A percentile compares a stretch with the other conserved stretches of the same genome.
Evolutionary conservation across 2,329 filamentous ascomycete species (phyloP).

Genomic region (Alternaria infectoria): DNA sequence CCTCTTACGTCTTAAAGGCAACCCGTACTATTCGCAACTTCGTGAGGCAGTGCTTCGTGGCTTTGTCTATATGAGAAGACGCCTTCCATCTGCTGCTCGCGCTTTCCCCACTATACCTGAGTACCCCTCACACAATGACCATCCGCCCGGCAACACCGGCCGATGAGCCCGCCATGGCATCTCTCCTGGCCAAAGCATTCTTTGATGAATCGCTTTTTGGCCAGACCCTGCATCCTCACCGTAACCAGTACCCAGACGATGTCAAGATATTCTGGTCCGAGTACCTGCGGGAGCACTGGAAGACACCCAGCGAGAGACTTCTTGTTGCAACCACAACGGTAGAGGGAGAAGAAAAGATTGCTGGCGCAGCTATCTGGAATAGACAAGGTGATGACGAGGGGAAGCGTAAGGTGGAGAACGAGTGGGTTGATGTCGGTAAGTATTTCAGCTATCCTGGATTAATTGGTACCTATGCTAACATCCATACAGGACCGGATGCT

Average conservation of each 20-base stretch:
- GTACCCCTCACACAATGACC: constrained; percentile 14
- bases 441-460: neutral
- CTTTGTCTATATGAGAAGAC: neutral
- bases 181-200: constrained; percentile 30
- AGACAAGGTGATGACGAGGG: constrained; percentile 27
- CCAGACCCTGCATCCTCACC: constrained; percentile 34
- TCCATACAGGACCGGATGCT: neutral
- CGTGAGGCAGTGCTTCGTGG: neutral
- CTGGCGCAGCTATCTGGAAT: constrained; percentile 29
- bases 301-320: constrained; percentile 12
- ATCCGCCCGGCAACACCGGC: constrained; percentile 22
- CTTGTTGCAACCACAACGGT: constrained; percentile 16
- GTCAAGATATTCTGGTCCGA: constrained; percentile 33
- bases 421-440: constrained; percentile 23
- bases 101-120: neutral
- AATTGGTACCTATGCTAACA: neutral
- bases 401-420: constrained; percentile 13
- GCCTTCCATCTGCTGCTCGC: neutral
- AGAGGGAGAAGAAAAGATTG: constrained; percentile 17
- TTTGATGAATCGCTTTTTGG: constrained; percentile 42
- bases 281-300: constrained; percentile 20
- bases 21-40: neutral
- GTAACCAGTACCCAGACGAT: constrained; percentile 32
- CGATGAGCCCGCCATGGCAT: constrained; percentile 27
- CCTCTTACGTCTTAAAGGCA: neutral